Evolutionary conservation across 2,329 filamentous ascomycete species (phyloP).

Genomic region (Colletotrichum tamarilloi): DNA sequence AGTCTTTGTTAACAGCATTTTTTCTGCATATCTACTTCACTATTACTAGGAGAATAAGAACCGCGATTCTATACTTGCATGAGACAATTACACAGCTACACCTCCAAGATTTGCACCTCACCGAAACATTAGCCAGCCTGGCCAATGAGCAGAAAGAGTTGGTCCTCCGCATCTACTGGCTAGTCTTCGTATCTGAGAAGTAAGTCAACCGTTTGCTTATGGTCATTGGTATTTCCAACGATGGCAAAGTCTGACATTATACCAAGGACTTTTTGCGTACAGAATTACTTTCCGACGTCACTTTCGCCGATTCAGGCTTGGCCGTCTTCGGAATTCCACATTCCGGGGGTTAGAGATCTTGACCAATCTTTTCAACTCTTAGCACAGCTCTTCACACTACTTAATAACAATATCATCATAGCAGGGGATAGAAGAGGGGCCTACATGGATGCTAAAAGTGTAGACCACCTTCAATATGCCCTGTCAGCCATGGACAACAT

Average conservation of each 20-base stretch:
- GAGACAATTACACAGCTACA: neutral
- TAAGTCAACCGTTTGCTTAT: neutral
- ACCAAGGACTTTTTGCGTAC: neutral
- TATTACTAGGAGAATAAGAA: neutral
- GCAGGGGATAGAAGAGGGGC: neutral
- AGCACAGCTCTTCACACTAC: neutral
- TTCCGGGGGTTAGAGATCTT: neutral
- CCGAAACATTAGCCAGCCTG: neutral
- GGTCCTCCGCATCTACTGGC: neutral
- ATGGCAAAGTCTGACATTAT: neutral
- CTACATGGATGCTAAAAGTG: neutral
- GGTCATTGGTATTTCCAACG: neutral
- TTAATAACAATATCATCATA: neutral
- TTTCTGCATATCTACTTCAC: neutral
- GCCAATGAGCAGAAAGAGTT: neutral
- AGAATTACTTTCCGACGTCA: neutral
- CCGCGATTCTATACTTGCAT: neutral
- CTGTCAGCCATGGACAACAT: neutral
- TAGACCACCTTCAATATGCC: neutral
- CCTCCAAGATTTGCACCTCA: neutral
- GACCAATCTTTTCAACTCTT: neutral
- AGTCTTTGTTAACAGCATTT: neutral
- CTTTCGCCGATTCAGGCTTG: neutral
- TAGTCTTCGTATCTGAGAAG: neutral
- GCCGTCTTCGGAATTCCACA: neutral